Conservation (phyloP, 1,284 basidiomycete species). For the Rhodotorula glutinis region DNA sequence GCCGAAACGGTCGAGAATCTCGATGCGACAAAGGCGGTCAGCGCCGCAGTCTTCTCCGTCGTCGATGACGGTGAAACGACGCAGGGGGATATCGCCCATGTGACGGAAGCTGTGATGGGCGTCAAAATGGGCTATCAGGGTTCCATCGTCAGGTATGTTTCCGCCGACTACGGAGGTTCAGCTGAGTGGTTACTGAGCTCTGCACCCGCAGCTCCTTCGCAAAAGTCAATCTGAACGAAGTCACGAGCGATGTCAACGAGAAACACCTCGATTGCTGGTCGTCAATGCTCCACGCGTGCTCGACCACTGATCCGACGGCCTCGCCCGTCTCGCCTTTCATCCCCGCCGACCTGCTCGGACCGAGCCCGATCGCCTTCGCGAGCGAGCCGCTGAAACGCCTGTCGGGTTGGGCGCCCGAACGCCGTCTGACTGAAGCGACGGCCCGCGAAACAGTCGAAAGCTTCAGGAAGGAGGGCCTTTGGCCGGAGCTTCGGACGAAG, state of each 20-base stretch:
- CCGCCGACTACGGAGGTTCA: too few species aligned
- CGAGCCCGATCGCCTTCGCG: conserved; percentile 24
- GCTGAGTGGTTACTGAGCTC: neutral
- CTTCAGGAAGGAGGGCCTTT: conserved; percentile 26
- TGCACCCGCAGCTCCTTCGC: conserved; percentile 13
- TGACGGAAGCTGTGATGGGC: conserved; percentile 20
- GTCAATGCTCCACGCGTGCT: conserved; percentile 17
- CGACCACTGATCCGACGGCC: conserved; percentile 21
- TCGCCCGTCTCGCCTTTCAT: conserved; percentile 32
- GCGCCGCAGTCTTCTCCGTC: conserved; percentile 25
- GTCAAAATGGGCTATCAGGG: conserved; percentile 35
- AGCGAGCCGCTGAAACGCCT: conserved; percentile 8
- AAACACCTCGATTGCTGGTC: conserved; percentile 38
- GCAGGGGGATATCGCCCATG: conserved; percentile 19
- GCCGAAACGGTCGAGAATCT: neutral
- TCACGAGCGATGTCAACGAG: conserved; percentile 36
- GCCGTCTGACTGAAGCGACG: neutral
- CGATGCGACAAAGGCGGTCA: conserved; percentile 6
- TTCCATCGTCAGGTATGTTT: conserved; percentile 8
- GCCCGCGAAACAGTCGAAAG: conserved; percentile 20
- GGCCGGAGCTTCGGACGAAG: conserved; percentile 15
- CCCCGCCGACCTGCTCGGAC: conserved; percentile 31
- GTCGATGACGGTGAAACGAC: conserved; percentile 32
- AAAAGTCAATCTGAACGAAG: conserved; percentile 30
- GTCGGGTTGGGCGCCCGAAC: conserved; percentile 23